A percentile compares a stretch with the other conserved stretches of the same genome.
Evolutionary conservation across 2,329 filamentous ascomycete species (phyloP).

Genomic region (Graphilbum sp.): DNA sequence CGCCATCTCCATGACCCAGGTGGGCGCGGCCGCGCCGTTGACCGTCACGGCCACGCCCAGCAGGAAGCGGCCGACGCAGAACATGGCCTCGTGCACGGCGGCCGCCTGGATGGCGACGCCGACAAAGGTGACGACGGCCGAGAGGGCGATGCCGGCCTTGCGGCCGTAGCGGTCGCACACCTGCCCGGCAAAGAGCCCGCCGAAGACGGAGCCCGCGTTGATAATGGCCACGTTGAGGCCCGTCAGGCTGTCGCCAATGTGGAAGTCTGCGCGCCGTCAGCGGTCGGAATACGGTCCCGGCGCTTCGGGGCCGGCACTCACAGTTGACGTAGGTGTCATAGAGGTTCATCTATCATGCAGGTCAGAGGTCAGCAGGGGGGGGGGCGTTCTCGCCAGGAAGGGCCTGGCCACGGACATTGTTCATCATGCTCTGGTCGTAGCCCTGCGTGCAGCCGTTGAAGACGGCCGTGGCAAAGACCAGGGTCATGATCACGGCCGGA

Average conservation of each 20-base stretch:
- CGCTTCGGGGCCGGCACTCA: neutral
- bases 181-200: slow-evolving; percentile 2
- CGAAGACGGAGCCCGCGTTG: slow-evolving; percentile 2
- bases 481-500: neutral
- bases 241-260: neutral
- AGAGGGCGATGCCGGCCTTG: slow-evolving; percentile 1
- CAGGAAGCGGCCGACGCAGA: slow-evolving; percentile 2
- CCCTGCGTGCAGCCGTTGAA: slow-evolving; percentile 4
- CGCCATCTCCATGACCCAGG: slow-evolving; percentile 1
- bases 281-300: no score
- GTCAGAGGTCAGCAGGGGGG: no score
- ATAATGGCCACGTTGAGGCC: slow-evolving; percentile 3
- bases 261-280: neutral
- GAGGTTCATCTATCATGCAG: no score
- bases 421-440: slow-evolving; percentile 2
- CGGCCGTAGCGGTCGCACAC: slow-evolving; percentile 2
- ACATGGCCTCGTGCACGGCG: slow-evolving; percentile 3
- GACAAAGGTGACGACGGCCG: neutral
- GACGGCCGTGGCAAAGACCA: slow-evolving; percentile 3
- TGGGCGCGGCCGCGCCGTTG: neutral
- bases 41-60: neutral
- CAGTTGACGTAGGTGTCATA: slow-evolving; percentile 1
- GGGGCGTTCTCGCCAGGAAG: no score
- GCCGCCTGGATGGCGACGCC: slow-evolving; percentile 1
- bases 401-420: no score